These are phyloP conservation scores for Colletotrichum orbiculare DNA, from an alignment of 2,329 filamentous ascomycete genomes.

Conservation along the genomic window DNA sequence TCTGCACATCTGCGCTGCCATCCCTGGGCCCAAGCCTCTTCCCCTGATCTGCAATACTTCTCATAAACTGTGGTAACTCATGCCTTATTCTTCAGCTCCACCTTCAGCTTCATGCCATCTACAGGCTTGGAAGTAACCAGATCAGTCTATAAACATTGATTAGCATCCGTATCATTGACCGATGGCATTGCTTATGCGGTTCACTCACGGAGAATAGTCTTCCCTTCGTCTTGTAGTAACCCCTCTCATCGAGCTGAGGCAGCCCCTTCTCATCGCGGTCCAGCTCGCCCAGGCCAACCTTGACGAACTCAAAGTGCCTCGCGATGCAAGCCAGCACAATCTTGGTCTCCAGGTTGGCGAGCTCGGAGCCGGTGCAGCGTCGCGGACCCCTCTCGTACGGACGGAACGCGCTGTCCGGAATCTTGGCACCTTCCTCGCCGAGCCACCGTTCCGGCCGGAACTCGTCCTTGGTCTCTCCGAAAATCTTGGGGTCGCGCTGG, in stretches of 20 bases:
- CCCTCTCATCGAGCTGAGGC: conserved; percentile 22
- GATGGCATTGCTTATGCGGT: too few species aligned
- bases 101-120: conserved; percentile 29
- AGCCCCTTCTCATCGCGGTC: conserved; percentile 18
- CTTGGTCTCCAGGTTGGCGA: conserved; percentile 26
- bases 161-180: too few species aligned
- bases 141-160: conserved; percentile 5
- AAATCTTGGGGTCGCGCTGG: conserved; percentile 47
- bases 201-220: conserved; percentile 26
- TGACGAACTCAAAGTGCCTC: conserved; percentile 30
- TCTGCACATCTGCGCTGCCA: too few species aligned
- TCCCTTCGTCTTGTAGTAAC: conserved; percentile 31
- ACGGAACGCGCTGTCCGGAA: conserved; percentile 25
- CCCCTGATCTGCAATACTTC: too few species aligned
- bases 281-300: conserved; percentile 31
- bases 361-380: conserved; percentile 27
- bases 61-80: neutral
- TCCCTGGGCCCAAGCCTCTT: too few species aligned
- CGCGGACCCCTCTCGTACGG: conserved; percentile 27
- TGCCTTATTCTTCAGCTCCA: conserved; percentile 17
- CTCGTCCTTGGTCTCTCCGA: conserved; percentile 47
- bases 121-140: conserved; percentile 30
- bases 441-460: conserved; percentile 55
- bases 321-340: conserved; percentile 23
- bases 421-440: conserved; percentile 23